Evolutionary conservation across 257 asterid species (phyloP).

Genomic region (Ocimum tenuiflorum): DNA sequence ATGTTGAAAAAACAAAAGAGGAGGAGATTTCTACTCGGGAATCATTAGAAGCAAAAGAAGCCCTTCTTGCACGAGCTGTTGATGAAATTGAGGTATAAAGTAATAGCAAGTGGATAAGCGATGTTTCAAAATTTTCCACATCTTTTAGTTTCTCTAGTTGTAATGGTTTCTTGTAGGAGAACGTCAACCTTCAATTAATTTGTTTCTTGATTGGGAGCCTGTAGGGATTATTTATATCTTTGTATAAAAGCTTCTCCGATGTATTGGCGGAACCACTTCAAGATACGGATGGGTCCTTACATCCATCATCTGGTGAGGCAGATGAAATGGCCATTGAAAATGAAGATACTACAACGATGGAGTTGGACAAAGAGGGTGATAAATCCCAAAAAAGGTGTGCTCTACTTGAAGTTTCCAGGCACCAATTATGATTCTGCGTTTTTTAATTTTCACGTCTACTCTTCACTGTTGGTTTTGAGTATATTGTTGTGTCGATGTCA

Average conservation of each 20-base stretch:
- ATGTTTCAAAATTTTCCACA: background rate
- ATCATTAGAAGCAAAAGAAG: constrained; percentile 87
- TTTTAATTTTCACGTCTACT: background rate
- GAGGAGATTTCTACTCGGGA: constrained; percentile 61
- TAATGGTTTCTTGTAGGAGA: constrained; percentile 3
- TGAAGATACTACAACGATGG: constrained; percentile 62
- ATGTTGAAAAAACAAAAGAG: constrained; percentile 60
- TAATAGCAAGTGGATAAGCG: background rate
- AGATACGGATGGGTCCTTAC: constrained; percentile 61
- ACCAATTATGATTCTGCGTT: background rate
- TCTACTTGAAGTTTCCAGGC: background rate
- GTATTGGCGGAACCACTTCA: constrained; percentile 68
- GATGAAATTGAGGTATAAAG: constrained; percentile 73
- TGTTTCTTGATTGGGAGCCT: constrained; percentile 8
- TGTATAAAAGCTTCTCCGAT: constrained; percentile 64
- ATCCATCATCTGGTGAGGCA: constrained; percentile 35
- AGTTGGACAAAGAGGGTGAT: constrained; percentile 59
- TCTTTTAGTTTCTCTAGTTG: background rate
- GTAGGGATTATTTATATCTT: constrained; percentile 66
- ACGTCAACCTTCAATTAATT: background rate
- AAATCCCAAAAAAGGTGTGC: constrained; percentile 55
- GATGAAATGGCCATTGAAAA: constrained; percentile 80
- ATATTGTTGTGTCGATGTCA: background rate
- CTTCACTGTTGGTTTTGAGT: constrained; percentile 14
- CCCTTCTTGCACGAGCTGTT: constrained; percentile 69